Evolutionary conservation across 805 yeast genomes (phyloP), one percentile per base, ranked within the genome.

Genomic region (Candida mattraensis): DNA sequence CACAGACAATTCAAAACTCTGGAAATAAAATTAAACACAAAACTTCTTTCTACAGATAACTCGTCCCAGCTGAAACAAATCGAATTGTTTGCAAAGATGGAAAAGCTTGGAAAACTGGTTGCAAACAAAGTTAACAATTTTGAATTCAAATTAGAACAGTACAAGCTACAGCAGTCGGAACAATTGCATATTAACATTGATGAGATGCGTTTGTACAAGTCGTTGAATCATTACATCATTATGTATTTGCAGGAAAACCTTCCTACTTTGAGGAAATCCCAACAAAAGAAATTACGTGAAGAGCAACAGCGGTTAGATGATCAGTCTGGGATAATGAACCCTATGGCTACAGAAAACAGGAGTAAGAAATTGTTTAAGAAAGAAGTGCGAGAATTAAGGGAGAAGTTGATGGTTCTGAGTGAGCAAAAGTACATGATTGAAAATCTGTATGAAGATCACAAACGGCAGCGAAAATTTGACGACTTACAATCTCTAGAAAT

Each of bases 351-450:
- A 10, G 24, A 17, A 18, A 18, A 14, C 9, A 23, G 18, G 2
- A 33, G 20, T 5, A 64, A 67, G 3, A 57, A 57, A 18, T 50
- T 73, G 2, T 69, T 80, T 4, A 70, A 74, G 48, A 63, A 59
- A 33, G 73, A 80, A 44, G 72, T 83, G 7, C 68, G 88, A 27
- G 70, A 70, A 32, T 61, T 69, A 18, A 62, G 93, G 29, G 91
- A 87, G 47, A 81, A 83, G 45, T 61, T 89, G 39, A 84, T 89
- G 83, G 96, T 91, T 8, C 61, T 87, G 53, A 82, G 82, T 42
- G 98, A 89, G 54, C 98, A 89, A 51, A 69, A 71, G 48, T 89
- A 75, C 47, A 60, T 91, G 42, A 79, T 91, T 3, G 75, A 77
- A 39, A 70, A 76, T 11, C 75, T 82, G 74, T 72, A 85, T 18